Evolutionary conservation across 108 stramenopile genomes (phyloP), one percentile per base, ranked within the genome.

Genomic region (Skeletonema grethae): DNA sequence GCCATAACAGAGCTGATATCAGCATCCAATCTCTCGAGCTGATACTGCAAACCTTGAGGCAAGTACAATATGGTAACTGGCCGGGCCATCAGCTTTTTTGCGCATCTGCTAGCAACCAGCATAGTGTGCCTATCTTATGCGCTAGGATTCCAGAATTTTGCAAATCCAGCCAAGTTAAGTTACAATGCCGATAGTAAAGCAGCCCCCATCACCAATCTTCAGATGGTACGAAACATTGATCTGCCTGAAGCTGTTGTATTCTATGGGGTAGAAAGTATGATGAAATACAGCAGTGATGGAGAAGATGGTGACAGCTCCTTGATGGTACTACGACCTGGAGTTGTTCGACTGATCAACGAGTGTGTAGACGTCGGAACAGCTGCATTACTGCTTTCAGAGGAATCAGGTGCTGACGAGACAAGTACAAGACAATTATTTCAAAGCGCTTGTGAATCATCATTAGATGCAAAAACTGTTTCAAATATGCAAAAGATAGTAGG

Each of bases 161-260:
- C 41, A 43, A 8, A 38, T n/a, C 60, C 36, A 48, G 16, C 9
- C 10, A 56, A 61, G 20, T 34, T 61, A 29, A 35, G 38, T 29
- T n/a, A 61, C 46, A n/a, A 53, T 53, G 50, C 22, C 22, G 2
- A 22, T 22, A 43, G 41, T 15, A 53, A 53, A 20, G 9, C 50
- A 53, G 50, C 50, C 50, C 22, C 50, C 46, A 18, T 16, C n/a
- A 48, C 46, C 22, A 69, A 60, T 6, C 45, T 78, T 46, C 9
- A 48, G 3, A 93, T 93, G 92, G 86, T 93, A 35, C 85, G 92
- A 11, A 93, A 93, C 62, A 83, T 93, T 45, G 92, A 93, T 75
- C 62, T 87, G 9, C 88, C 87, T 7, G 92, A 93, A 77, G 82
- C 85, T 16, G 20, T 93, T 12, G 79, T 93, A 0, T 88, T 93